Percentiles rank a stretch among this genome's conserved stretches.
Evolutionary conservation across 2,329 filamentous ascomycete genomes (phyloP).

Genomic region (Arthrocladium fulminans): DNA sequence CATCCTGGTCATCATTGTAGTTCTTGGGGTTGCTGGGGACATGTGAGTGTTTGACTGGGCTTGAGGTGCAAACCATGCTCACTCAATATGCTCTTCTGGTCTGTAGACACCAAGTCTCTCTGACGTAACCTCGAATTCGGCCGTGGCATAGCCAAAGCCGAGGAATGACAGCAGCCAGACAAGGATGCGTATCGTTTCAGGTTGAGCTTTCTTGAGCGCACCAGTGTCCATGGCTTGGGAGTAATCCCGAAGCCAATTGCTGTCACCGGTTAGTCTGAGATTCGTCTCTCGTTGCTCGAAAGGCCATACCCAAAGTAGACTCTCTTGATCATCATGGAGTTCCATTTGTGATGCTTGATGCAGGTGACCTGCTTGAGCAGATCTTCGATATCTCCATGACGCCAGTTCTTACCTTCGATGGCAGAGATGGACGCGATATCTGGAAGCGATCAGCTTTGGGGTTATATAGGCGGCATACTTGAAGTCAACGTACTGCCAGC

Average conservation of each 20-base stretch:
- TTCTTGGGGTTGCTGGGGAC: slow-evolving; percentile 60
- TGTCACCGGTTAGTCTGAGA: slow-evolving; percentile 13
- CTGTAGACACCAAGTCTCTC: slow-evolving; percentile 73
- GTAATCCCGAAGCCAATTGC: slow-evolving; percentile 77
- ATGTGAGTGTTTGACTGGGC: slow-evolving; percentile 46
- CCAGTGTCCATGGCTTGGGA: slow-evolving; percentile 76
- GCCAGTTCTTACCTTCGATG: slow-evolving; percentile 45
- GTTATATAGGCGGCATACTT: not conserved
- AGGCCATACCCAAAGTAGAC: slow-evolving; percentile 59
- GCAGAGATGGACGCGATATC: slow-evolving; percentile 43
- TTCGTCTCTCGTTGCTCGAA: not conserved
- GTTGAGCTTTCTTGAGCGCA: slow-evolving; percentile 67
- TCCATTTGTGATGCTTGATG: slow-evolving; percentile 76
- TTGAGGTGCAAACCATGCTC: slow-evolving; percentile 17
- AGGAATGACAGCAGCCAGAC: slow-evolving; percentile 77
- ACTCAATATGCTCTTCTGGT: slow-evolving; percentile 54
- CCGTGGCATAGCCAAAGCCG: slow-evolving; percentile 75
- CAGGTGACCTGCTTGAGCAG: slow-evolving; percentile 70
- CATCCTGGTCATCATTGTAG: slow-evolving; percentile 70
- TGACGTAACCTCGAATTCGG: slow-evolving; percentile 73
- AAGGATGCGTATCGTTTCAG: slow-evolving; percentile 67
- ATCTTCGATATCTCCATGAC: slow-evolving; percentile 65
- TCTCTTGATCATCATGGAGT: slow-evolving; percentile 64
- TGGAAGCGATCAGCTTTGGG: slow-evolving; percentile 19
- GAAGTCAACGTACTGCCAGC: slow-evolving; percentile 33